Evolutionary conservation across 768 basidiomycete genomes (phyloP).

Genomic region (Myochromella boudieri): DNA sequence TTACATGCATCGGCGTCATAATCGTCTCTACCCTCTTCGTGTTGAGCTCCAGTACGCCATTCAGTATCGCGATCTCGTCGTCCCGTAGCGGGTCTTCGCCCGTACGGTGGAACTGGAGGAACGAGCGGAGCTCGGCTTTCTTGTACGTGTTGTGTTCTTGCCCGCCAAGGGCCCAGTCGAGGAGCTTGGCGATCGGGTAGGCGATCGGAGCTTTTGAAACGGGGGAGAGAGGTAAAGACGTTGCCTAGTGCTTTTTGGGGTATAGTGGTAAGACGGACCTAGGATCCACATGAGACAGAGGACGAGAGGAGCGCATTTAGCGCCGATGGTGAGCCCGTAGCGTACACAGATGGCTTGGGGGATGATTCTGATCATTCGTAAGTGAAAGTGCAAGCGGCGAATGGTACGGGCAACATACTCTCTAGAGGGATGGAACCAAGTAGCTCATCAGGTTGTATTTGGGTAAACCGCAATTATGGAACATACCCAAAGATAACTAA

Average conservation of each 20-base stretch:
- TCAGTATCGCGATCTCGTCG: constrained; percentile 80
- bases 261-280: no score
- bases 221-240: constrained; percentile 34
- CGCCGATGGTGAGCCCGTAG: constrained; percentile 81
- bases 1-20: constrained; percentile 78
- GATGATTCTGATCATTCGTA: constrained; percentile 41
- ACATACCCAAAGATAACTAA: constrained; percentile 81
- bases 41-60: constrained; percentile 77
- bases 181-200: constrained; percentile 76
- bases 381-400: background rate
- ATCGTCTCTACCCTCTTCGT: constrained; percentile 74
- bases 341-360: constrained; percentile 77
- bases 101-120: constrained; percentile 76
- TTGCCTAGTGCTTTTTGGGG: constrained; percentile 11
- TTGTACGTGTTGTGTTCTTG: constrained; percentile 77
- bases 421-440: constrained; percentile 19
- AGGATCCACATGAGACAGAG: constrained; percentile 69
- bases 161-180: constrained; percentile 79
- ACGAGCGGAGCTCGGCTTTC: constrained; percentile 77
- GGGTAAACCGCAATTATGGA: no score
- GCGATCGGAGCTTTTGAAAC: constrained; percentile 77
- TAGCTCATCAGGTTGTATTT: background rate
- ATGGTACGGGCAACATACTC: background rate
- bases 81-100: constrained; percentile 79
- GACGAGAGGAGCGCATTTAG: constrained; percentile 74